These are phyloP conservation scores for Eucalyptus pauciflora DNA, from an alignment of 345 rosid species.

Conservation along the genomic window DNA sequence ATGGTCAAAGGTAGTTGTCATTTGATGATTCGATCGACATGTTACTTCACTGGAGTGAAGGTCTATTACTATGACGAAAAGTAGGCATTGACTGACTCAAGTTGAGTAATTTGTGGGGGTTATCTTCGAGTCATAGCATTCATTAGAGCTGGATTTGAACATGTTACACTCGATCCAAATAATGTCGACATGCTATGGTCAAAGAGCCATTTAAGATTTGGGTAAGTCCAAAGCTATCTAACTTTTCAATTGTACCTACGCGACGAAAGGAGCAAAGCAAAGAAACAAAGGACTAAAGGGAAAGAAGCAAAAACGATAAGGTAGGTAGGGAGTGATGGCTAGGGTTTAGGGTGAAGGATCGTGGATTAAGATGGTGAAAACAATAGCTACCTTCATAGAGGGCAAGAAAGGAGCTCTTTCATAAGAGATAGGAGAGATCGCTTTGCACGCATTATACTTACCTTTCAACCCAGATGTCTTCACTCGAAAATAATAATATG, in stretches of 20 bases:
- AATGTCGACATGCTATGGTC: neutral
- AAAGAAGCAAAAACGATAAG: neutral
- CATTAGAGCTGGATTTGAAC: neutral
- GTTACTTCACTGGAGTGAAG: fast-evolving
- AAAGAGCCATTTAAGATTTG: neutral
- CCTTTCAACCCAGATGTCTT: neutral
- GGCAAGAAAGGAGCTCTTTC: neutral
- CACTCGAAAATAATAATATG: neutral
- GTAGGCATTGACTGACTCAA: fast-evolving
- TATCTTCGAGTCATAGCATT: neutral
- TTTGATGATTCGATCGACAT: neutral
- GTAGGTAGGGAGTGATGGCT: neutral
- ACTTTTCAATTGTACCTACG: neutral
- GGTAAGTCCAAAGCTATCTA: neutral
- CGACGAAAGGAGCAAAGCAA: neutral
- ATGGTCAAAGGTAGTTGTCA: neutral
- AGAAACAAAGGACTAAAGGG: neutral
- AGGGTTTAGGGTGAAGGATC: neutral
- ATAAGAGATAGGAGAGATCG: neutral
- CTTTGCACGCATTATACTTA: neutral
- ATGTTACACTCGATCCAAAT: neutral
- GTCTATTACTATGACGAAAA: fast-evolving
- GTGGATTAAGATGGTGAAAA: neutral
- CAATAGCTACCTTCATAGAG: neutral
- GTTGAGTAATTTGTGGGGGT: neutral